Evolutionary conservation across 805 yeast species (phyloP), one percentile per base, ranked within the genome.

Genomic region (Yarrowia deformans): DNA sequence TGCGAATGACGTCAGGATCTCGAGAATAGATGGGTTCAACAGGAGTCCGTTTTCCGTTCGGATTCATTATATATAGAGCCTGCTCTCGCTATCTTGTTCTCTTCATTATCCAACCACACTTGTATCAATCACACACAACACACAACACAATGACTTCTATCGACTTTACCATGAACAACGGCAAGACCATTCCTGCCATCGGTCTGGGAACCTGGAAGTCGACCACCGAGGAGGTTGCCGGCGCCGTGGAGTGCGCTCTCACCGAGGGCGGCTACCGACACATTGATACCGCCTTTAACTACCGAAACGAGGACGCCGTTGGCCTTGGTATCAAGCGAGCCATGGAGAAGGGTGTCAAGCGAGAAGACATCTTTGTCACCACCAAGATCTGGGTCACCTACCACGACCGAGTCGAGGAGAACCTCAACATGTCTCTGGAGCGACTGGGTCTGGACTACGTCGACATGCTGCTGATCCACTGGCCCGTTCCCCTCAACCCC

Each of bases 131-230:
- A 55, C 18, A 40, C 9, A 18, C 12, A 16, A 4, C 43, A 35
- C 43, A 34, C 40, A 29, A 10, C 50, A 45, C 50, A 45, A 60
- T 60, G 67, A 46, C 67, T 45, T 43, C 50, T 34, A n/a, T 60
- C 67, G 67, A 60, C 34, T 60, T 85, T 72, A 80, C 79, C 8
- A 81, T 90, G 50, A 85, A 85, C 77, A 84, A 87, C 73, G 92
- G 92, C 19, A 77, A 79, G 54, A 75, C 73, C 39, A 85, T 90
- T 68, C 94, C 94, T 4, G 88, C 88, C 2, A 75, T 89, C 46
- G 93, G 91, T 0, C 80, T 90, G 46, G 95, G 84, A 1, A 52
- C 56, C 42, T 52, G 56, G 56, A 52, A 52, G 42, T 52, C 56
- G 32, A 52, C 56, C 29, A 52, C 56, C 56, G 55, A 49, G 14